Evolutionary conservation across 331 rosid species (phyloP).

Genomic region (Prunus yedoensis): DNA sequence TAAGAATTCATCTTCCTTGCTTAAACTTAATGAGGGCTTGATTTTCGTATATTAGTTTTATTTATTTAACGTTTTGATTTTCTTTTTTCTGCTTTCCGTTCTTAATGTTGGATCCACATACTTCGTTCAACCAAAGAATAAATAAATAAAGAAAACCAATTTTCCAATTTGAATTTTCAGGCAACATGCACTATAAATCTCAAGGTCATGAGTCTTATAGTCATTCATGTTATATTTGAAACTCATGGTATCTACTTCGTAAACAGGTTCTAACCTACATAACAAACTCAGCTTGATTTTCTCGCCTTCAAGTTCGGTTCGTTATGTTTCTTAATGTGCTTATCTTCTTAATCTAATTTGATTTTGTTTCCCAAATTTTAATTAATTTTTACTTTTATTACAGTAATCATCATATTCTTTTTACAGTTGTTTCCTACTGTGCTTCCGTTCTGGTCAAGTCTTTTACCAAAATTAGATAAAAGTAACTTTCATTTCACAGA

Average conservation of each 20-base stretch:
- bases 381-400: neutral
- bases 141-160: too few species aligned
- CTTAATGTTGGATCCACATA: too few species aligned
- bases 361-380: neutral
- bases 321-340: neutral
- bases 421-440: neutral
- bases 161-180: too few species aligned
- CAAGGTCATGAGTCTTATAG: too few species aligned
- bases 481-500: neutral
- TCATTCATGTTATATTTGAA: too few species aligned
- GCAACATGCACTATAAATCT: too few species aligned
- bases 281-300: neutral
- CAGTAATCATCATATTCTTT: neutral
- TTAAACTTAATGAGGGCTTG: too few species aligned
- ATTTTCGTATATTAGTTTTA: too few species aligned
- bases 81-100: too few species aligned
- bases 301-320: neutral
- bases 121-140: too few species aligned
- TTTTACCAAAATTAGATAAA: neutral
- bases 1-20: too few species aligned
- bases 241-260: constrained; percentile 1
- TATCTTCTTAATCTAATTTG: neutral
- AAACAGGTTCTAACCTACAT: neutral
- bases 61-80: too few species aligned
- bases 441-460: neutral